Base-by-base conservation (phyloP, 345 rosid genomes). In the Gossypium arboreum region DNA sequence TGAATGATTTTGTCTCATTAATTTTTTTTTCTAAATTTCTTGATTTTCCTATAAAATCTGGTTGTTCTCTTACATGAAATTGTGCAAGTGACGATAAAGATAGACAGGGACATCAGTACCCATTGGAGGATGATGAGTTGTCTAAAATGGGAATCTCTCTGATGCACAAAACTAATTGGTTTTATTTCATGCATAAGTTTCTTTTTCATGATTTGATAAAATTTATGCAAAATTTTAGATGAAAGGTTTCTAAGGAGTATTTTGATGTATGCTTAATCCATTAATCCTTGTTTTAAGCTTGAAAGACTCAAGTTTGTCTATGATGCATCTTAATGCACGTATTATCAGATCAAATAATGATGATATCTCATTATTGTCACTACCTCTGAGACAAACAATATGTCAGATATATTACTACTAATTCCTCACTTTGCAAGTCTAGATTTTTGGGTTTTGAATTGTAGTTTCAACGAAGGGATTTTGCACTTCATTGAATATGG, bases 61-160 rank as follows among this genome's bases (percentile, higher is more conserved):
- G 10, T 10, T 45, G 10, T 8, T 13, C 6, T 50, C 9, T 16
- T 8, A 5, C 17, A 51, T 12, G 1, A 55, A 55, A 1, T 25
- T 57, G 78, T 87, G 88, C 96, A 85, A 85, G 76, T 91, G 92
- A 89, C 63, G 91, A 91, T 82, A 24, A 78, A 77, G 84, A 79
- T 56, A 91, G 96, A 58, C 62, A 58, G 62, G 62, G 62, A 58
- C 62, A 22, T 24, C 29, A 24, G 27, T 0, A 22, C 15, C 75
- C 77, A 43, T 58, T 81, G 52, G 71, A 64, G 77, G 29, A 75
- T 75, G 77, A 65, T 75, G 76, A 74, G 43, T 74, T n/a, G 76
- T 74, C 76, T 61, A 79, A 1, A 55, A 58, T 71, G 81, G 81
- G 77, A 81, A 79, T 83, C 83, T 83, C 86, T 81, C 86, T 76